A percentile compares a stretch with the other conserved stretches of the same genome.
These are phyloP conservation scores for Alternaria panax DNA, from an alignment of 2,329 filamentous ascomycete species.

Conservation along the genomic window DNA sequence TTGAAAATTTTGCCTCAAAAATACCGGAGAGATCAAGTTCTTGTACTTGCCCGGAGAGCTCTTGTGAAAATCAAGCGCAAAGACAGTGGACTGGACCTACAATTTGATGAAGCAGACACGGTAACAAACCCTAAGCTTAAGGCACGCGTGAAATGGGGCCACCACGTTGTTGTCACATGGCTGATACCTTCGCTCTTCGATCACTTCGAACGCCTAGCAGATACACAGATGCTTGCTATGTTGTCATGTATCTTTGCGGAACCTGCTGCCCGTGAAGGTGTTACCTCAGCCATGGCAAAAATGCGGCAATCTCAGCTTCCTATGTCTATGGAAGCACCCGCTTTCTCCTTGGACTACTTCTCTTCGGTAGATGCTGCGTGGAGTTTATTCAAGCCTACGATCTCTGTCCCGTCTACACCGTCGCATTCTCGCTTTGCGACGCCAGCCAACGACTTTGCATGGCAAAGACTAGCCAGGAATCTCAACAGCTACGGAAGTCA, in stretches of 20 bases:
- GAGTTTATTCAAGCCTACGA: constrained; percentile 53
- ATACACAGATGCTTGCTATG: constrained; percentile 72
- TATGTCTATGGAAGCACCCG: constrained; percentile 54
- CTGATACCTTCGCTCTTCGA: constrained; percentile 65
- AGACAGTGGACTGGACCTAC: constrained; percentile 58
- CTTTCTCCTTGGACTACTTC: constrained; percentile 58
- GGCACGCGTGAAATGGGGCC: constrained; percentile 62
- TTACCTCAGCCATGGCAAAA: constrained; percentile 49
- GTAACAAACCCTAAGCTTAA: constrained; percentile 51
- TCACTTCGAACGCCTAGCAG: constrained; percentile 66
- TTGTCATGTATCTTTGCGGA: constrained; percentile 66
- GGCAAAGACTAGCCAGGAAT: constrained; percentile 39
- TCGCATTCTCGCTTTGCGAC: constrained; percentile 42
- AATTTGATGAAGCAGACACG: constrained; percentile 53
- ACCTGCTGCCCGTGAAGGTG: constrained; percentile 52
- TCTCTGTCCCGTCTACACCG: constrained; percentile 44
- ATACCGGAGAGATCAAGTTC: constrained; percentile 65
- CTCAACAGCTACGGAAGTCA: constrained; percentile 56
- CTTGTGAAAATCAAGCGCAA: constrained; percentile 60
- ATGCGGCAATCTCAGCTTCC: constrained; percentile 47
- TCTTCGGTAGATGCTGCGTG: constrained; percentile 53
- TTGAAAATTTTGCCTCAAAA: constrained; percentile 68
- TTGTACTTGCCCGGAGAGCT: constrained; percentile 73
- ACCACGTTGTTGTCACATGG: constrained; percentile 65
- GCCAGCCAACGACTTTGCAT: constrained; percentile 41